Conservation (phyloP, 176 grass and related monocot species). For the Areca catechu region DNA sequence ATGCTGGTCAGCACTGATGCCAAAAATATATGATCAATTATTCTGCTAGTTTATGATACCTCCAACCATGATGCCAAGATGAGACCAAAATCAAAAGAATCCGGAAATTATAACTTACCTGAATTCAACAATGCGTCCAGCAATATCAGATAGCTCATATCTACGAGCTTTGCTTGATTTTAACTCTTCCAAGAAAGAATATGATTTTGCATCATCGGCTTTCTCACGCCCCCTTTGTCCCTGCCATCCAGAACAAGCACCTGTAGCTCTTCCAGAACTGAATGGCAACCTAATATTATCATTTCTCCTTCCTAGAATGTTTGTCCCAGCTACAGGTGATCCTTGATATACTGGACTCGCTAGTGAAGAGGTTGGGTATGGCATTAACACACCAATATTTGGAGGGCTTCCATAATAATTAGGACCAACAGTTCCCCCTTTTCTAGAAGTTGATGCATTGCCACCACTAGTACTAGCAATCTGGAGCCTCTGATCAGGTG, state of each 20-base stretch:
- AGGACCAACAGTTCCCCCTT: constrained; percentile 31
- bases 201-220: constrained; percentile 54
- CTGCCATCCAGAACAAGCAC: constrained; percentile 39
- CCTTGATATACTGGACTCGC: constrained; percentile 44
- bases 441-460: constrained; percentile 38
- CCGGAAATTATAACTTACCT: constrained; percentile 50
- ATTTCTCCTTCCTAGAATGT: constrained; percentile 50
- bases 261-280: constrained; percentile 29
- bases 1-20: constrained; percentile 86
- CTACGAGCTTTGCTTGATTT: constrained; percentile 66
- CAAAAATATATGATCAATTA: constrained; percentile 12
- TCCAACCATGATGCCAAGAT: neutral
- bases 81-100: constrained; percentile 11
- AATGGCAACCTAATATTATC: constrained; percentile 39
- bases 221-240: constrained; percentile 48
- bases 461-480: constrained; percentile 35
- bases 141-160: constrained; percentile 79
- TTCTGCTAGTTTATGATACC: constrained; percentile 2
- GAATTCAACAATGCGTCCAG: constrained; percentile 76
- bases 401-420: constrained; percentile 44
- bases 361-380: constrained; percentile 31
- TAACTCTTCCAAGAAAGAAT: constrained; percentile 82
- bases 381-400: constrained; percentile 35
- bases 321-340: constrained; percentile 29
- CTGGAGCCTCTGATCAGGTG: constrained; percentile 48